Evolutionary conservation across 2,329 filamentous ascomycete species (phyloP), one percentile per base, ranked within the genome.

Genomic region (Periconia digitata): DNA sequence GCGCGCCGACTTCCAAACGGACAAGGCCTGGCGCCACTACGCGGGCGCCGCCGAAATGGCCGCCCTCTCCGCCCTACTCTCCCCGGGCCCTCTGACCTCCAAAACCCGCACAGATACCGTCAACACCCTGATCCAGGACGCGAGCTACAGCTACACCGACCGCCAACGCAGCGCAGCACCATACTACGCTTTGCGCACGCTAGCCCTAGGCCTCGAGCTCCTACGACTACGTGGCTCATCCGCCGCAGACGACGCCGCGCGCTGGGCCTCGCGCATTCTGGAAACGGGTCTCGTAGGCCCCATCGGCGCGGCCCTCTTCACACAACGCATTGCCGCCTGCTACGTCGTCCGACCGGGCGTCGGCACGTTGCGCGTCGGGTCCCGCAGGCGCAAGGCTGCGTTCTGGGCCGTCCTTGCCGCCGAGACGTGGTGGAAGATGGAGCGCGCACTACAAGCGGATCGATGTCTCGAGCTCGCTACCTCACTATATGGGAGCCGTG

Each of bases 11-110:
- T 99, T 92, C 70, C 86, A 85, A 64, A 94, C 94, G 66, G 92
- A 96, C 68, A 97, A 97, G 71, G 95, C 94, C 1, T 99, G 94
- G 94, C 90, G 85, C 60, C 89, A 97, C 64, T 90, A 96, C 67
- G 94, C 94, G 0, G 92, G 89, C 3, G 87, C 89, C 1, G 92
- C 95, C 69, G 94, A 99, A 75, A 97, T 99, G 92, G 87, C 89
- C 23, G 92, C 90, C 5, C 75, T 96, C 12, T 90, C 89, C 61
- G 83, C 90, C 35, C 81, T 99, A 27, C 80, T 99, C 51, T 85
- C 87, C 61, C 85, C 89, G 0, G 83, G 88, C 51, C 80, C 81
- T 15, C 76, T 88, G 53, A 85, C 84, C 2, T 85, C 87, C 13
- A 96, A 92, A 67, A 84, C 83, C 22, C 85, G 92, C 51, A 77